These are phyloP conservation scores for Penicilliopsis zonata DNA, from an alignment of 495 filamentous ascomycete species.

Conservation along the genomic window DNA sequence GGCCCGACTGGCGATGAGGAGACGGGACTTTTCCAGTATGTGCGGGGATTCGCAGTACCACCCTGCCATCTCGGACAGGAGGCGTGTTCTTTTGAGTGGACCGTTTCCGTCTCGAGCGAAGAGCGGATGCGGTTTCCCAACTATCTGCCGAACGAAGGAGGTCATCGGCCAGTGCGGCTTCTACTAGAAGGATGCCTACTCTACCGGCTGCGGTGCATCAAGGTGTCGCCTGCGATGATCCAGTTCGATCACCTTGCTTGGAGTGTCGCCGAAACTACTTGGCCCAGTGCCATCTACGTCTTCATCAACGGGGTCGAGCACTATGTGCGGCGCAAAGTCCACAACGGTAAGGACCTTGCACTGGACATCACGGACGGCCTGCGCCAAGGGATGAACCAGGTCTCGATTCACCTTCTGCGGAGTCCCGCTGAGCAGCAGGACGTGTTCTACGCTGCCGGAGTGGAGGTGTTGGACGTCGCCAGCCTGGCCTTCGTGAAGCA, in stretches of 20 bases:
- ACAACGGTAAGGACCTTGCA: conserved; percentile 64
- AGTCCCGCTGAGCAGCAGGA: conserved; percentile 19
- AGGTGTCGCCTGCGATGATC: conserved; percentile 8
- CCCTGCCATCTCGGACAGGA: conserved; percentile 20
- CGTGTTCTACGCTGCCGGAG: conserved; percentile 39
- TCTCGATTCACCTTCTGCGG: conserved; percentile 42
- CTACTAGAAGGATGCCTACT: conserved; percentile 18
- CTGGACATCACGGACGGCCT: conserved; percentile 54
- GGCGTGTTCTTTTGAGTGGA: conserved; percentile 15
- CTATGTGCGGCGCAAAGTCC: conserved; percentile 46
- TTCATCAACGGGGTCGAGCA: conserved; percentile 51
- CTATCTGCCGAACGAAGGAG: conserved; percentile 1
- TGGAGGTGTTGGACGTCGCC: conserved; percentile 49
- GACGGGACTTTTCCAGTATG: conserved; percentile 30
- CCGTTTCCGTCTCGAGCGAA: conserved; percentile 11
- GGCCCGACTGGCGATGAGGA: conserved; percentile 7
- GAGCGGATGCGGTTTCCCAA: conserved; percentile 12
- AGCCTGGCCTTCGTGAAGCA: conserved; percentile 37
- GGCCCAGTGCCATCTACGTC: conserved; percentile 63
- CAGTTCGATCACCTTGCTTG: conserved; percentile 34
- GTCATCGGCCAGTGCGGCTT: conserved; percentile 6
- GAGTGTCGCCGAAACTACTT: conserved; percentile 47
- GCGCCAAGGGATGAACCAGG: conserved; percentile 39
- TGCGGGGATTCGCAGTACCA: conserved; percentile 26
- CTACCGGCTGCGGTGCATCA: conserved; percentile 34